Base-by-base conservation (phyloP, 164 flowering plant species). In the Chloranthus sessilifolius region DNA sequence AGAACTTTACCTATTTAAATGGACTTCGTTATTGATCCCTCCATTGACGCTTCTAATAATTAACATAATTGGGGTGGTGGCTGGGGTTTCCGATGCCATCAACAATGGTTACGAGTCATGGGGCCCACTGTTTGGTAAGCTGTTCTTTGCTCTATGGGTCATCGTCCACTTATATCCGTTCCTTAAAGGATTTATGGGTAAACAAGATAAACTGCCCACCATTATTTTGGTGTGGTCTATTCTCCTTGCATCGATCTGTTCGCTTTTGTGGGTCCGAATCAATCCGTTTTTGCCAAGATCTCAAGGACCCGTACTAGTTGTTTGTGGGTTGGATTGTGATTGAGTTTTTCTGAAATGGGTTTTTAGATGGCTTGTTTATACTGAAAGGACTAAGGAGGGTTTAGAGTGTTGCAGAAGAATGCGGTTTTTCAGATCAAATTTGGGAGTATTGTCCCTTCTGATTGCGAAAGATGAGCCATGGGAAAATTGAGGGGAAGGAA, bases 131-230 rank as follows among this genome's bases (percentile, higher is more conserved):
- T 76, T 85, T 44, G 89, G 89, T 19, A 76, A 55, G 68, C 65
- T 85, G 28, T 82, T 85, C 63, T 85, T 85, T 42, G 80, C 89
- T 19, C 33, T 81, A 9, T 85, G 89, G 89, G 89, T 85, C 53
- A 85, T 85, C 52, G 63, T 78, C 40, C 94, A 82, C 61, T 79
- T 85, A 7, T 82, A 85, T 64, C 94, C 94, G 0, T 85, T 85
- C 85, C 81, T 85, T 28, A 85, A 80, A 64, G 89, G 94, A 45
- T 40, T 80, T 26, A 56, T 78, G 67, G 94, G 89, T 24, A 78
- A 66, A 54, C 89, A 85, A 41, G 71, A 75, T 54, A 55, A 64
- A n/a, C 49, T 78, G 42, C 89, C 94, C 4, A 82, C 85, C 21
- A 78, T 85, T 22, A 58, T 85, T 26, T 33, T 85, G 8, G 94